These are phyloP conservation scores for Saccharomycopsis guyanensis DNA, from an alignment of 805 yeast genomes.

Conservation along the genomic window DNA sequence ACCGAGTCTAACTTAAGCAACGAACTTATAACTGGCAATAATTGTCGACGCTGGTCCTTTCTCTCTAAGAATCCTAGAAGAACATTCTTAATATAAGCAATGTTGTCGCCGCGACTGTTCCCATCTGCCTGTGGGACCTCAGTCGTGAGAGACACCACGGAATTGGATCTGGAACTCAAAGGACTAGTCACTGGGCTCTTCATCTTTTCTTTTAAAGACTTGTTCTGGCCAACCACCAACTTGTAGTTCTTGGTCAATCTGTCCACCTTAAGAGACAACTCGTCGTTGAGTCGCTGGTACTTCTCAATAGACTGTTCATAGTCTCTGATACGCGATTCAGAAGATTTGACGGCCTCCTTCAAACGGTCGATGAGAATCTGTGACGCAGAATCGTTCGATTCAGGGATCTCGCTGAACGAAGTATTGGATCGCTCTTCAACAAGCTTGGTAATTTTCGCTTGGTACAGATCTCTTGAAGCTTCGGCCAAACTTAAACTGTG, in stretches of 20 bases:
- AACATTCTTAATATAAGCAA: conserved; percentile 82
- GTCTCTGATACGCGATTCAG: conserved; percentile 47
- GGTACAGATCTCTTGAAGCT: conserved; percentile 24
- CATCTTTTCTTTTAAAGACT: conserved; percentile 34
- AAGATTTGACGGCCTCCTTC: conserved; percentile 43
- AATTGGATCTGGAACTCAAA: conserved; percentile 31
- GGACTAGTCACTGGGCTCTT: conserved; percentile 23
- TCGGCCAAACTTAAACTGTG: conserved; percentile 20
- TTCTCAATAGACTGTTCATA: conserved; percentile 44
- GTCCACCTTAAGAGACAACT: conserved; percentile 57
- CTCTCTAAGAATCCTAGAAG: conserved; percentile 87
- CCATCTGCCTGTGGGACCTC: conserved; percentile 13
- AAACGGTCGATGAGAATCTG: conserved; percentile 33
- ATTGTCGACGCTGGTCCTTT: conserved; percentile 79
- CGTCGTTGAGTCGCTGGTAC: conserved; percentile 59
- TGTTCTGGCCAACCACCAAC: conserved; percentile 50
- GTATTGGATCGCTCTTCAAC: conserved; percentile 1
- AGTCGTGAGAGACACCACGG: conserved; percentile 25
- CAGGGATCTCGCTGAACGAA: background rate
- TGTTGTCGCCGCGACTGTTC: conserved; percentile 32
- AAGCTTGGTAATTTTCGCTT: conserved; percentile 6
- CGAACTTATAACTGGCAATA: conserved; percentile 79
- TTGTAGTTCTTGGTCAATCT: conserved; percentile 66
- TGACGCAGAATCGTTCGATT: conserved; percentile 13
- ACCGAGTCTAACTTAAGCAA: conserved; percentile 57